Percentiles rank a stretch among this genome's conserved stretches.
phyloP scores from a whole-genome alignment of 2,329 filamentous ascomycete species.

The Phyllosticta paracitricarpa region DNA sequence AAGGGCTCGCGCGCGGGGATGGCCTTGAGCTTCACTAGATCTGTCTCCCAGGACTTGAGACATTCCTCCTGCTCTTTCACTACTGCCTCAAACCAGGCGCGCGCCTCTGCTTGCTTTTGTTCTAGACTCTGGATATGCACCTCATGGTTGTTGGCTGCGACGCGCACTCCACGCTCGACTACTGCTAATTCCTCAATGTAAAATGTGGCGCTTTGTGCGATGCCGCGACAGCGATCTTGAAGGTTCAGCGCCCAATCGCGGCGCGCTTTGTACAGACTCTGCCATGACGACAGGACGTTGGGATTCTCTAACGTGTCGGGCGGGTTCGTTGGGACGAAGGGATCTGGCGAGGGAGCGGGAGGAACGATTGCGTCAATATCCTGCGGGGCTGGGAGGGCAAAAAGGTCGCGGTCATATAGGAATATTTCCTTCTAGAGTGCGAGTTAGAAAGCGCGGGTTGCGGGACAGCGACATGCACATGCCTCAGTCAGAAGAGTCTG shows the following conservation, averaged over 20 bases:
- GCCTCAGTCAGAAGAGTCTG: slow-evolving; percentile 76
- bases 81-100: slow-evolving; percentile 59
- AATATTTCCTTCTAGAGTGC: slow-evolving; percentile 74
- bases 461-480: slow-evolving; percentile 18
- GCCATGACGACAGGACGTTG: slow-evolving; percentile 78
- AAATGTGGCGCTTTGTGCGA: slow-evolving; percentile 52
- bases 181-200: slow-evolving; percentile 64
- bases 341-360: slow-evolving; percentile 45
- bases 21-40: slow-evolving; percentile 53
- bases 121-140: slow-evolving; percentile 63
- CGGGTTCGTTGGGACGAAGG: slow-evolving; percentile 49
- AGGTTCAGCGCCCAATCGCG: slow-evolving; percentile 68
- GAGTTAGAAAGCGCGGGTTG: slow-evolving; percentile 4
- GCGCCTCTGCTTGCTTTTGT: slow-evolving; percentile 59
- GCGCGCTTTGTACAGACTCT: slow-evolving; percentile 70
- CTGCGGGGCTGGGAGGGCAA: slow-evolving; percentile 37
- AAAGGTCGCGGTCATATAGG: slow-evolving; percentile 68
- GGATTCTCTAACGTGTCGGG: slow-evolving; percentile 79
- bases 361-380: slow-evolving; percentile 37
- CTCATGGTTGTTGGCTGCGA: slow-evolving; percentile 77
- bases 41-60: slow-evolving; percentile 56
- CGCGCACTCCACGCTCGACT: slow-evolving; percentile 69
- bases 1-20: slow-evolving; percentile 58
- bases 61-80: slow-evolving; percentile 58
- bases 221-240: slow-evolving; percentile 56